These are phyloP conservation scores for Artemisia argyi DNA, from an alignment of 129 eudicot species.

Conservation along the genomic window DNA sequence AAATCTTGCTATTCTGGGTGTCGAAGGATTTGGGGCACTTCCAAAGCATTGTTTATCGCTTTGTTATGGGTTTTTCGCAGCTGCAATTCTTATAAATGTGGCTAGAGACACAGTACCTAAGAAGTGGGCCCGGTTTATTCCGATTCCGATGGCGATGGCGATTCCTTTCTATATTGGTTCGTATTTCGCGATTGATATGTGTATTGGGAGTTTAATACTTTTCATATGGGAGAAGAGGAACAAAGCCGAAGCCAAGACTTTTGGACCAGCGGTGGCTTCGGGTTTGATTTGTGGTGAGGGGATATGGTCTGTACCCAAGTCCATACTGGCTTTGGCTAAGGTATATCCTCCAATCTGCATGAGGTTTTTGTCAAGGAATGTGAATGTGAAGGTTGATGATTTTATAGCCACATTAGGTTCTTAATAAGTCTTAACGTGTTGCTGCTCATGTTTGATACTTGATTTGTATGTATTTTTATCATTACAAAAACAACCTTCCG, in stretches of 20 bases:
- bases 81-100: conserved; percentile 44
- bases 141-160: conserved; percentile 73
- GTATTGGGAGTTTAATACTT: conserved; percentile 62
- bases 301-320: conserved; percentile 63
- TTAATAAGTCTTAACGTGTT: neutral
- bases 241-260: conserved; percentile 42
- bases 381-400: conserved; percentile 22
- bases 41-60: conserved; percentile 61
- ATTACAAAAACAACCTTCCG: neutral
- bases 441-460: neutral
- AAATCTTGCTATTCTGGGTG: conserved; percentile 60
- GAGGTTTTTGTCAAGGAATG: conserved; percentile 41
- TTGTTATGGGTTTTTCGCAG: conserved; percentile 40
- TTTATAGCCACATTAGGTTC: conserved; percentile 29
- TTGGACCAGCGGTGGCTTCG: conserved; percentile 65
- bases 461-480: neutral
- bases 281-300: conserved; percentile 79
- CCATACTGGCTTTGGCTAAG: conserved; percentile 54
- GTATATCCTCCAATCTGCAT: conserved; percentile 67
- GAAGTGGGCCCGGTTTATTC: conserved; percentile 45
- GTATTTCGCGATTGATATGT: conserved; percentile 66
- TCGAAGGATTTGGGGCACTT: conserved; percentile 61
- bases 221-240: conserved; percentile 50
- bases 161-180: conserved; percentile 69
- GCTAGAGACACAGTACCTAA: conserved; percentile 23